Evolutionary conservation across 2,329 filamentous ascomycete species (phyloP).

Genomic region (Diaporthe vaccinii): DNA sequence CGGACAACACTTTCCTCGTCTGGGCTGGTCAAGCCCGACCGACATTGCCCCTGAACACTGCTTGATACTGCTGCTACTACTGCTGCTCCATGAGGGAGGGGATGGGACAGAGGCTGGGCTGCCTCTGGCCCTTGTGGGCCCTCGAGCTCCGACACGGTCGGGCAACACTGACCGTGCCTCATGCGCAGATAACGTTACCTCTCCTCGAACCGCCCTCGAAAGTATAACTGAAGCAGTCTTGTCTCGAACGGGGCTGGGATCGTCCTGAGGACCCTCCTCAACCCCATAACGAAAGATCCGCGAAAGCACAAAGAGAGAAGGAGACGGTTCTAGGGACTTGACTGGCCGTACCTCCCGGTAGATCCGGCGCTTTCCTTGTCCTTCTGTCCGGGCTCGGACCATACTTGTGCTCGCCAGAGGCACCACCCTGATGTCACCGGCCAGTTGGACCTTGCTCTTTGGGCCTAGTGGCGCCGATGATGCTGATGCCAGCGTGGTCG

Average conservation of each 20-base stretch:
- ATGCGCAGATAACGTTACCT: slow-evolving; percentile 11
- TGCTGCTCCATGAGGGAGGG: neutral
- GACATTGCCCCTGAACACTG: slow-evolving; percentile 15
- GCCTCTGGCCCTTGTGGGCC: slow-evolving; percentile 23
- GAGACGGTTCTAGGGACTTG: neutral
- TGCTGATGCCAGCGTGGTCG: neutral
- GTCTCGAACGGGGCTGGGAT: neutral
- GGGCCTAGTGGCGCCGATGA: slow-evolving; percentile 24
- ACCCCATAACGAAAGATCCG: neutral
- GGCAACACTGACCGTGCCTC: slow-evolving; percentile 9
- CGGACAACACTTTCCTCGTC: neutral
- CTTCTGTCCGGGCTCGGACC: slow-evolving; percentile 7
- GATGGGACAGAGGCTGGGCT: slow-evolving; percentile 4
- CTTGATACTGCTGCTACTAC: slow-evolving; percentile 2
- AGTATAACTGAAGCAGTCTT: neutral
- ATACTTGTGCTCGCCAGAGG: neutral
- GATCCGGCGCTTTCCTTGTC: neutral
- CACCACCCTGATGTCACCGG: slow-evolving; percentile 11
- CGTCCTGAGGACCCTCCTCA: neutral
- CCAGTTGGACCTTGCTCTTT: neutral
- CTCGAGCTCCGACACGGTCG: neutral
- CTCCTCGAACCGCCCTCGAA: neutral
- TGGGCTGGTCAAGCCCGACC: neutral
- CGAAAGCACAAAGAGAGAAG: neutral
- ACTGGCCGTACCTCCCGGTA: neutral